Evolutionary conservation across 495 filamentous ascomycete genomes (phyloP).

Genomic region (Aspergillus sclerotiicarbonarius): DNA sequence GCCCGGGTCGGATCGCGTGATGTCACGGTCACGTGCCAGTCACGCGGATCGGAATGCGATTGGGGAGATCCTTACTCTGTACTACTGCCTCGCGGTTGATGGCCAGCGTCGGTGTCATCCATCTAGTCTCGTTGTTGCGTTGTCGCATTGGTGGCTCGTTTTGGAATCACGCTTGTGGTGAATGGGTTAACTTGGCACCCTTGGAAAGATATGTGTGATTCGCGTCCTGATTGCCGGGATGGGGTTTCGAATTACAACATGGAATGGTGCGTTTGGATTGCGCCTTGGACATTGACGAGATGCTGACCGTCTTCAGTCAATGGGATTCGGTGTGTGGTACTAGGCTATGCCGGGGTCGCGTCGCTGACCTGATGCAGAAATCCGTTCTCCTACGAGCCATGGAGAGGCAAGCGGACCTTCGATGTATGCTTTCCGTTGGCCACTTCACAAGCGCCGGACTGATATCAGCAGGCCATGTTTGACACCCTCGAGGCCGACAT

Average conservation of each 20-base stretch:
- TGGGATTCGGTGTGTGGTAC: conserved; percentile 71
- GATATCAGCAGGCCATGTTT: conserved; percentile 71
- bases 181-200: neutral
- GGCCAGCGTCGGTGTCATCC: neutral
- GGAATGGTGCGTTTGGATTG: conserved; percentile 66
- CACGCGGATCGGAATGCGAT: conserved; percentile 25
- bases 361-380: conserved; percentile 54
- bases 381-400: conserved; percentile 94
- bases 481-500: conserved; percentile 92
- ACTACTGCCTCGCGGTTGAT: neutral
- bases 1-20: conserved; percentile 26
- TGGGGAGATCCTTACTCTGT: neutral
- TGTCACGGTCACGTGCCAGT: conserved; percentile 27
- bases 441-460: neutral
- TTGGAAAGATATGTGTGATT: conserved; percentile 19
- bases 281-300: neutral
- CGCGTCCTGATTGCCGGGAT: conserved; percentile 38
- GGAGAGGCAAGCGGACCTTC: conserved; percentile 83
- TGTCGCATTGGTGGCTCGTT: neutral
- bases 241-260: conserved; percentile 81
- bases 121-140: neutral
- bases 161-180: neutral
- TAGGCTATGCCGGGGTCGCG: neutral
- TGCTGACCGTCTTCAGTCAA: conserved; percentile 62
- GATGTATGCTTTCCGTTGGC: conserved; percentile 44